Conservation (phyloP, 768 basidiomycete species). For the Tephrocybe sp. region DNA sequence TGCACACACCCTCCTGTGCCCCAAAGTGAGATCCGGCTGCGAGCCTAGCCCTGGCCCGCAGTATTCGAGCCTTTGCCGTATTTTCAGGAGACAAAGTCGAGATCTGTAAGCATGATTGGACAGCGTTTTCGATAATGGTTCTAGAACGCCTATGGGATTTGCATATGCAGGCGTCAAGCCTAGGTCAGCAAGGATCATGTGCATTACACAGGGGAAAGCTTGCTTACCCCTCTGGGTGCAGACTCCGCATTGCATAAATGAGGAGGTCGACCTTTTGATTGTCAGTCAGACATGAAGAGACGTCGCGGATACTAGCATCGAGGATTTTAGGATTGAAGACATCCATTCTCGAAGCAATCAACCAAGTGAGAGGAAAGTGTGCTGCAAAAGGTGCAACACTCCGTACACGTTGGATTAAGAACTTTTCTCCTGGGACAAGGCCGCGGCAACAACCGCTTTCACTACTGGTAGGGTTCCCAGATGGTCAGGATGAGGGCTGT, state of each 20-base stretch:
- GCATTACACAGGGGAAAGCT: not conserved
- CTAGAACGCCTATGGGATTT: conserved; percentile 43
- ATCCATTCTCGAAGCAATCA: conserved; percentile 37
- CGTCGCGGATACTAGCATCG: conserved; percentile 73
- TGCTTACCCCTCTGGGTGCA: conserved; percentile 66
- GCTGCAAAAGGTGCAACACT: not conserved
- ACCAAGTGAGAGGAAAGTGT: not conserved
- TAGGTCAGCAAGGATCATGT: not conserved
- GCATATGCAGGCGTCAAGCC: not conserved
- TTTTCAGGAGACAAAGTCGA: conserved; percentile 48
- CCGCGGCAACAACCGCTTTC: conserved; percentile 3
- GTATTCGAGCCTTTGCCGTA: conserved; percentile 56
- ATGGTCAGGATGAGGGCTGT: not conserved
- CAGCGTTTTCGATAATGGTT: conserved; percentile 69
- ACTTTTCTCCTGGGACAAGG: not conserved
- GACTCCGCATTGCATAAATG: conserved; percentile 78
- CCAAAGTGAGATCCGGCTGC: conserved; percentile 56
- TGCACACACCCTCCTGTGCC: conserved; percentile 60
- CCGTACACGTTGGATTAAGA: conserved; percentile 9
- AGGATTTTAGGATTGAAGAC: conserved; percentile 76
- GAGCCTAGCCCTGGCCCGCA: conserved; percentile 67
- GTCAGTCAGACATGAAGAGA: conserved; percentile 53
- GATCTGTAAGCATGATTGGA: conserved; percentile 66
- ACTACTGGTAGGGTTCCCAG: conserved; percentile 2
- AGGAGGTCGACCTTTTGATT: conserved; percentile 70